Conservation (phyloP, 176 grass and related monocot species). For the Aegilops speltoides region DNA sequence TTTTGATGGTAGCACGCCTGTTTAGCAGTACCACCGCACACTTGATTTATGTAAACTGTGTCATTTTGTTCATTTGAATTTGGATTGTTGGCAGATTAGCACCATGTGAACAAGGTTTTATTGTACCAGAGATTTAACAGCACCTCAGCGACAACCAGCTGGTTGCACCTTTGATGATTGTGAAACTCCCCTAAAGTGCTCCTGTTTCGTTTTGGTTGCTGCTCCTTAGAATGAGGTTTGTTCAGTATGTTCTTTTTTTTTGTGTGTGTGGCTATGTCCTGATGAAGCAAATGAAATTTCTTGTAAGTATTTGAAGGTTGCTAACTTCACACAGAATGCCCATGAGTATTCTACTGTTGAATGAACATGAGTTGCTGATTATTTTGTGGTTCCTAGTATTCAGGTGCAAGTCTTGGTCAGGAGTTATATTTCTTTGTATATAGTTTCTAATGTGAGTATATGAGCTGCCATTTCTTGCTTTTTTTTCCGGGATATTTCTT, state of each 20-base stretch:
- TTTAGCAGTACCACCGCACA: slow-evolving; percentile 10
- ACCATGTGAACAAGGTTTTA: slow-evolving; percentile 44
- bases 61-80: slow-evolving; percentile 50
- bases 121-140: slow-evolving; percentile 45
- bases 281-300: not conserved
- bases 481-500: too few species aligned
- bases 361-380: not conserved
- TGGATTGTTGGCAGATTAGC: slow-evolving; percentile 64
- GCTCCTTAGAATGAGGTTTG: slow-evolving; percentile 41
- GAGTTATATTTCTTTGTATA: not conserved
- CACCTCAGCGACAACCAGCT: slow-evolving; percentile 38
- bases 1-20: slow-evolving; percentile 1
- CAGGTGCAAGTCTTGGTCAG: not conserved
- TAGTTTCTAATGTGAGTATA: not conserved
- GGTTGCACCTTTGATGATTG: slow-evolving; percentile 46
- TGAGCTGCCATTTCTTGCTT: not conserved
- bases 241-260: not conserved
- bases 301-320: slow-evolving; percentile 7
- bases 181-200: slow-evolving; percentile 29
- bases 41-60: slow-evolving; percentile 18
- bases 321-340: not conserved
- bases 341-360: not conserved
- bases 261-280: slow-evolving; percentile 9
- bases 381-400: not conserved
- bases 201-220: slow-evolving; percentile 33